phyloP scores from a whole-genome alignment of 805 yeast species.

The Pichia deserticola region DNA sequence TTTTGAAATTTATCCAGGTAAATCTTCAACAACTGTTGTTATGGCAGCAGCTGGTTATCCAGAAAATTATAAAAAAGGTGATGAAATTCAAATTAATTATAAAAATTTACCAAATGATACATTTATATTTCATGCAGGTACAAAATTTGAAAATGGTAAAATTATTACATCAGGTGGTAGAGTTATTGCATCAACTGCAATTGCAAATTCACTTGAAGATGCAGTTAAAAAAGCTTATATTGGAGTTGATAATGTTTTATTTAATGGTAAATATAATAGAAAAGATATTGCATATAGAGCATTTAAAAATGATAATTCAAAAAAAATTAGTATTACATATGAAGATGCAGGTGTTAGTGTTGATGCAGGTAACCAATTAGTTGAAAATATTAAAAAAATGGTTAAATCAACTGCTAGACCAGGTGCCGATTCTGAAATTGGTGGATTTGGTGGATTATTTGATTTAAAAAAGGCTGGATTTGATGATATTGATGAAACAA shows the following conservation, averaged over 20 bases:
- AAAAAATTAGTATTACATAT: slow-evolving; percentile 56
- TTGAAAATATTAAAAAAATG: slow-evolving; percentile 80
- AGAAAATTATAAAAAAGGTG: slow-evolving; percentile 77
- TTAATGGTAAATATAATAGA: slow-evolving; percentile 75
- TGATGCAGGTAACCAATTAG: slow-evolving; percentile 87
- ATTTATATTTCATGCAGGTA: slow-evolving; percentile 93
- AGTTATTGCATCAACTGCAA: slow-evolving; percentile 91
- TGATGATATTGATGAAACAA: slow-evolving; percentile 58
- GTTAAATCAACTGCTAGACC: slow-evolving; percentile 90
- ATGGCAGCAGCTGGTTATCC: slow-evolving; percentile 98
- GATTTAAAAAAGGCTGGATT: slow-evolving; percentile 88
- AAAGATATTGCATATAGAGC: slow-evolving; percentile 96
- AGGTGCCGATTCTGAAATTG: slow-evolving; percentile 97
- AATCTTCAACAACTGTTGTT: slow-evolving; percentile 85
- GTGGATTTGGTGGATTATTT: slow-evolving; percentile 97
- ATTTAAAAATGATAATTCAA: slow-evolving; percentile 45
- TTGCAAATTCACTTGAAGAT: slow-evolving; percentile 62
- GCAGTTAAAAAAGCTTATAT: slow-evolving; percentile 82
- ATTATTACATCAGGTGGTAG: slow-evolving; percentile 91
- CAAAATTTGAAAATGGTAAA: slow-evolving; percentile 44
- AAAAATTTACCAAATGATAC: slow-evolving; percentile 47
- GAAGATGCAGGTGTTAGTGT: slow-evolving; percentile 97
- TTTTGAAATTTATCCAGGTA: slow-evolving; percentile 43
- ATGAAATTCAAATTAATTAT: slow-evolving; percentile 54
- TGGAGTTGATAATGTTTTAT: slow-evolving; percentile 72